Conservation (phyloP, 306 rosid species). For the Malus orientalis region DNA sequence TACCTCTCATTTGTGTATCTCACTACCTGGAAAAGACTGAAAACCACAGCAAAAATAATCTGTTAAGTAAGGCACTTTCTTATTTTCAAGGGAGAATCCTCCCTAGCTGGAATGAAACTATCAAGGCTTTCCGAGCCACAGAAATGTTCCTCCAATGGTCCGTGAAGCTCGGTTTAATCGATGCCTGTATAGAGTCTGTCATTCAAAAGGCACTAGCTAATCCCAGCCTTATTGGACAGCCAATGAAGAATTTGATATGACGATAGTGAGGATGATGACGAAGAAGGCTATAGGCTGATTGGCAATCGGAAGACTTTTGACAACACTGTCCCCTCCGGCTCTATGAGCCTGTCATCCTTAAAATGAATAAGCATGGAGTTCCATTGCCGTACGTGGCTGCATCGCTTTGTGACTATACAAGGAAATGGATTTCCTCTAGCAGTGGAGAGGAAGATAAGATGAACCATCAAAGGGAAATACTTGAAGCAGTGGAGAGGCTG, state of each 20-base stretch:
- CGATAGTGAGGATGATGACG: conserved; percentile 1
- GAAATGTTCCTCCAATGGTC: conserved; percentile 31
- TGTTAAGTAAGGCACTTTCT: conserved; percentile 20
- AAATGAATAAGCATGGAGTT: conserved; percentile 26
- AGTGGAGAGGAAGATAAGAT: conserved; percentile 13
- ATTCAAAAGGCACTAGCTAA: conserved; percentile 21
- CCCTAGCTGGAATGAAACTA: conserved; percentile 42
- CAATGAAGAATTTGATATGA: conserved; percentile 13
- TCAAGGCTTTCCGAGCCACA: conserved; percentile 32
- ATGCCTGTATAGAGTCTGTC: conserved; percentile 34
- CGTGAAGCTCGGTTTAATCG: conserved; percentile 29
- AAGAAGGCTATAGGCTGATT: conserved; percentile 13
- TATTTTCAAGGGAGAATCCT: conserved; percentile 35
- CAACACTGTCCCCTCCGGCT: conserved; percentile 32
- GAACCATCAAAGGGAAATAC: conserved; percentile 32
- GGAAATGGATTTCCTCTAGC: conserved; percentile 28
- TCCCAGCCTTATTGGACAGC: conserved; percentile 41
- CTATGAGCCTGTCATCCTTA: conserved; percentile 32
- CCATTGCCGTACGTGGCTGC: conserved; percentile 24
- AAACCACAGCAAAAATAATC: conserved; percentile 35
- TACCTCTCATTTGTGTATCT: conserved; percentile 37
- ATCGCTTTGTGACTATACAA: conserved; percentile 30
- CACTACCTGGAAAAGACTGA: conserved; percentile 40
- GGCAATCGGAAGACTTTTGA: conserved; percentile 37
- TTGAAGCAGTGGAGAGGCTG: conserved; percentile 50